Base-by-base conservation (phyloP, 805 yeast genomes). In the Wilhelminamyces savonicus region DNA sequence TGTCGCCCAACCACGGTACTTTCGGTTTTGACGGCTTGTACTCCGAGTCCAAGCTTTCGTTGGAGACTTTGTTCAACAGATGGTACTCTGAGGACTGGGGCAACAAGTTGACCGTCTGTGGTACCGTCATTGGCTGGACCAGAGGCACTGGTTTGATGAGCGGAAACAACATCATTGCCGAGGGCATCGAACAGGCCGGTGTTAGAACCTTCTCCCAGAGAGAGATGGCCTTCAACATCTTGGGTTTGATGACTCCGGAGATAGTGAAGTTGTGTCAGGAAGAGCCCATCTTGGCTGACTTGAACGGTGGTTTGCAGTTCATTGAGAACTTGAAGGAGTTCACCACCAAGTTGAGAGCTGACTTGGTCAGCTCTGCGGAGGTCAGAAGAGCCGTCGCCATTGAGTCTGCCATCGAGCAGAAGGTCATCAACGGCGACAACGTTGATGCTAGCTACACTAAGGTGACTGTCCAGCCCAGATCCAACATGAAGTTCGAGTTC, bases 81-180 rank as follows among this genome's bases (percentile, higher is more conserved):
- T 92, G 98, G 98, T 74, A 80, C 63, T 88, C 98, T 27, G 99
- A 92, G 71, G 82, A 87, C 36, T 92, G 99, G 99, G 79, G 82
- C 26, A 69, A 82, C 43, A 92, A 84, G 69, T 78, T 92, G 66
- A 92, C 97, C 36, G 71, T 92, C 37, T 88, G 97, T 63, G 99
- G 99, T 71, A 97, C 98, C 26, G 75, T 92, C 44, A 92, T 92
- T 61, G 99, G 99, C 58, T 92, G 99, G 99, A 92, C 99, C 41
- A 85, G 99, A 74, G 99, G 99, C 63, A 92, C 99, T 36, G 99
- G 99, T 54, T 78, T 92, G 55, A 92, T 92, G 99, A 74, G 87
- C 52, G 97, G 81, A 48, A 92, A 92, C 74, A 92, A 92, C 69
- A 82, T 86, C 56, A 85, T 92, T 59, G 96, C 99, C 38, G 96